A percentile compares a stretch with the other conserved stretches of the same genome.
These are phyloP conservation scores for Termitomyces sp. DNA, from an alignment of 1,284 basidiomycete genomes.

Conservation along the genomic window DNA sequence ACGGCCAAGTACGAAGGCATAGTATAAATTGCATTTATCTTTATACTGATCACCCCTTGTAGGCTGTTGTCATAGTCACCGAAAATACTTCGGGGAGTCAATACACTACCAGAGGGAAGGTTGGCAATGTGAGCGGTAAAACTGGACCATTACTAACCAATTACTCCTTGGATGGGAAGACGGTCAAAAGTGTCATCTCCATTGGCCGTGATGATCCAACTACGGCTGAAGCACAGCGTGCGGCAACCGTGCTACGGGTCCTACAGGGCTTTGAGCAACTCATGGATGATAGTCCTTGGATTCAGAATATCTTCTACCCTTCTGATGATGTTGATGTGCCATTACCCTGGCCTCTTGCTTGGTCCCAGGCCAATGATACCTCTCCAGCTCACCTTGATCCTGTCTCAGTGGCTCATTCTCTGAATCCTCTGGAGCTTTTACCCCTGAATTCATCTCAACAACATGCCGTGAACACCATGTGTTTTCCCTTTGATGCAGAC, in stretches of 20 bases:
- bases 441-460: constrained; percentile 52
- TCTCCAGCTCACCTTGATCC: constrained; percentile 1
- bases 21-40: not conserved
- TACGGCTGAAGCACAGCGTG: constrained; percentile 42
- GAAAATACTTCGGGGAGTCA: constrained; percentile 14
- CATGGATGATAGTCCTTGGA: constrained; percentile 48
- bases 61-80: constrained; percentile 27
- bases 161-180: constrained; percentile 21
- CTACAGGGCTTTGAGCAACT: constrained; percentile 43
- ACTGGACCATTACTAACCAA: constrained; percentile 17
- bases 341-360: constrained; percentile 41
- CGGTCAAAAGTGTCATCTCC: constrained; percentile 31
- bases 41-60: not conserved
- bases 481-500: constrained; percentile 34
- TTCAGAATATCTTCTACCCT: constrained; percentile 49
- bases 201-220: constrained; percentile 50
- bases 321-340: constrained; percentile 18
- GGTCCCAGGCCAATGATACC: constrained; percentile 17
- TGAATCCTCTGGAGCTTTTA: constrained; percentile 8
- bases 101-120: constrained; percentile 23
- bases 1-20: constrained; percentile 20
- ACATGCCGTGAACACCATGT: constrained; percentile 47
- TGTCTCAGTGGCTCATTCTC: not conserved
- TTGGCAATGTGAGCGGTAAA: constrained; percentile 20
- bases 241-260: constrained; percentile 37